Conservation (phyloP, 2,329 filamentous ascomycete species). For the Penicillium sp. region DNA sequence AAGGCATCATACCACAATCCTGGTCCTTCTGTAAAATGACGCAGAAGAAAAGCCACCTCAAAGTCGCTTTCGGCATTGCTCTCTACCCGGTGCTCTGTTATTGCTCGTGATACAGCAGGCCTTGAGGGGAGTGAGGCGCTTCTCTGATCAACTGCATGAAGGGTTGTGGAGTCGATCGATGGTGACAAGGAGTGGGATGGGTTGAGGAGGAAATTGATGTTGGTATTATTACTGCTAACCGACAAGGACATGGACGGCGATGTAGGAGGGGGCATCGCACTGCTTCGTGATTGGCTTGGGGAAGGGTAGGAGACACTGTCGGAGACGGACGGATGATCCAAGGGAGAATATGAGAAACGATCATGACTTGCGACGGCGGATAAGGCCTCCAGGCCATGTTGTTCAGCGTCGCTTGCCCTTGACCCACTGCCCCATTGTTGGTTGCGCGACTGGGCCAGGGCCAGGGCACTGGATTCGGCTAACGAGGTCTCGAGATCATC, state of each 20-base stretch:
- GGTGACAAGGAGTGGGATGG: slow-evolving; percentile 46
- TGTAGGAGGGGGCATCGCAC: slow-evolving; percentile 32
- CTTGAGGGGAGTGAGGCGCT: slow-evolving; percentile 31
- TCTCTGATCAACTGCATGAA: slow-evolving; percentile 31
- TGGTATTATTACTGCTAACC: slow-evolving; percentile 37
- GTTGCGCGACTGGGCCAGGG: slow-evolving; percentile 28
- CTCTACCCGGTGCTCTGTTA: slow-evolving; percentile 26
- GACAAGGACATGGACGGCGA: slow-evolving; percentile 48
- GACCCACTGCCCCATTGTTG: slow-evolving; percentile 35
- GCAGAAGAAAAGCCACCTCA: slow-evolving; percentile 60
- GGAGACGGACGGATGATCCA: slow-evolving; percentile 27
- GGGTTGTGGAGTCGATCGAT: slow-evolving; percentile 42
- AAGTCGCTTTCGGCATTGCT: slow-evolving; percentile 47
- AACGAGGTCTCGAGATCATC: slow-evolving; percentile 47
- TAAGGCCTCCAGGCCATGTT: slow-evolving; percentile 55
- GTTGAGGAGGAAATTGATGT: slow-evolving; percentile 59
- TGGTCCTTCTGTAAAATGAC: slow-evolving; percentile 61
- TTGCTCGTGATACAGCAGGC: slow-evolving; percentile 20
- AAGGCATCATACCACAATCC: slow-evolving; percentile 53
- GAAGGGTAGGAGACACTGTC: slow-evolving; percentile 30
- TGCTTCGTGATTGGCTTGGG: slow-evolving; percentile 34
- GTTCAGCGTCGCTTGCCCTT: slow-evolving; percentile 35
- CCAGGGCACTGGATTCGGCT: slow-evolving; percentile 30
- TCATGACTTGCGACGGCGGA: slow-evolving; percentile 52
- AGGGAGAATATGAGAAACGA: slow-evolving; percentile 31